Conservation (phyloP, 306 rosid genomes). For the Hylodesmum podocarpum region DNA sequence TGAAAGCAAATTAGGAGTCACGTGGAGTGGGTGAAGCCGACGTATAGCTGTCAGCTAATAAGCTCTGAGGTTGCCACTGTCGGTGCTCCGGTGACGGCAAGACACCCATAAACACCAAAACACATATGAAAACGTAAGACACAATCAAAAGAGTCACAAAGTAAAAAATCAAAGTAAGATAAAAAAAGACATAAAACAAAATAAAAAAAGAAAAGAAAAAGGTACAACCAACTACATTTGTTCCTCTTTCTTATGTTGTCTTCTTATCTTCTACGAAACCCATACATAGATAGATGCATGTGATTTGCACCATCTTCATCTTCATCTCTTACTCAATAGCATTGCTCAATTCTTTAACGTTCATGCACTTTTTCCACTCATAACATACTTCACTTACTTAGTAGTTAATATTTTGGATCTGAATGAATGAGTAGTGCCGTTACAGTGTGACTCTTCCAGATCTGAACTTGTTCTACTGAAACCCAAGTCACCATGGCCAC, state of each 20-base stretch:
- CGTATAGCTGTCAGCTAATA: conserved; percentile 23
- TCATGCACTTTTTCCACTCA: background rate
- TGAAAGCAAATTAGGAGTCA: too few relatives aligned
- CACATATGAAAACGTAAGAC: conserved; percentile 51
- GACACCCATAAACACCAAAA: too few relatives aligned
- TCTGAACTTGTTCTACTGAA: conserved; percentile 48
- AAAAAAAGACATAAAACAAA: background rate
- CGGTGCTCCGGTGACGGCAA: conserved; percentile 1
- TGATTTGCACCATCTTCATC: background rate
- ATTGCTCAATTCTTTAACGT: conserved; percentile 23
- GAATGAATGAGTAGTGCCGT: conserved; percentile 24
- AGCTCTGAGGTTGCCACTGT: background rate
- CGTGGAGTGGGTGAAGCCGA: background rate
- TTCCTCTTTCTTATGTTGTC: conserved; percentile 32
- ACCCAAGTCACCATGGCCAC: conserved; percentile 60
- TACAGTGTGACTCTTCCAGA: conserved; percentile 52
- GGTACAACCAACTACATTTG: background rate
- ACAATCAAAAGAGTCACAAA: conserved; percentile 18
- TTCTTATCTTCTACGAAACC: conserved; percentile 50
- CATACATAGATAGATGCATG: conserved; percentile 40
- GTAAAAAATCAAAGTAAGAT: background rate
- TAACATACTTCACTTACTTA: background rate
- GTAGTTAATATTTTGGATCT: conserved; percentile 22
- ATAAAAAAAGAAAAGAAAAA: background rate
- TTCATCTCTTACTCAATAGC: conserved; percentile 21